Evolutionary conservation across 345 rosid genomes (phyloP), one percentile per base, ranked within the genome.

Genomic region (Mercurialis annua): DNA sequence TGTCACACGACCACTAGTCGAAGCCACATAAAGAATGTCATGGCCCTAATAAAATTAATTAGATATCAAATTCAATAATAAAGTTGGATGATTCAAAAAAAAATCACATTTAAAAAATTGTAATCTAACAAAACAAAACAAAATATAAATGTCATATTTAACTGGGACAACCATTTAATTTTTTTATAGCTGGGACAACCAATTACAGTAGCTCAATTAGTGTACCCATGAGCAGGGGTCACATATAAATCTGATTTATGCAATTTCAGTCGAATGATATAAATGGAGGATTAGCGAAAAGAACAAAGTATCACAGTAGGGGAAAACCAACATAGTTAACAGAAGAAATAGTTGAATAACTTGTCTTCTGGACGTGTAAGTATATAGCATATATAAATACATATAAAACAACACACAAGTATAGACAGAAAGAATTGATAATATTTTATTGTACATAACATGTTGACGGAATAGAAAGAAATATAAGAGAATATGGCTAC

Each of bases 1-100:
- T 70, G 87, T 85, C 64, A 94, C 81, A 21, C 82, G 86, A 29
- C 99, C 99, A 75, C 80, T 83, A 48, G 99, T 94, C 50, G 99
- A 87, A 73, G 90, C 91, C 73, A 86, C 95, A 60, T 83, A 89
- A 57, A 94, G 81, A 44, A 64, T 64, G 38, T 69, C 51, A 57
- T 48, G 81, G 69, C 62, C 85, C 97, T 93, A 78, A 72, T 67
- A 71, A 72, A 18, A 43, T 40, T 47, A 67, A 52, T 54, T 46
- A 40, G 11, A 62, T 29, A 62, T n/a, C 11, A 75, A 53, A 58
- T 48, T 64, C 31, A 21, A 31, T 43, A 24, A 24, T 2, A 62
- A 62, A 65, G 27, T 40, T 71, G 50, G 31, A 73, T 36, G 26
- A 58, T 52, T 55, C 27, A 74, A n/a, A n/a, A n/a, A n/a, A n/a